Percentiles rank a stretch among this genome's conserved stretches.
These are phyloP conservation scores for Fusarium cyanostomum DNA, from an alignment of 2,329 filamentous ascomycete species.

Conservation along the genomic window DNA sequence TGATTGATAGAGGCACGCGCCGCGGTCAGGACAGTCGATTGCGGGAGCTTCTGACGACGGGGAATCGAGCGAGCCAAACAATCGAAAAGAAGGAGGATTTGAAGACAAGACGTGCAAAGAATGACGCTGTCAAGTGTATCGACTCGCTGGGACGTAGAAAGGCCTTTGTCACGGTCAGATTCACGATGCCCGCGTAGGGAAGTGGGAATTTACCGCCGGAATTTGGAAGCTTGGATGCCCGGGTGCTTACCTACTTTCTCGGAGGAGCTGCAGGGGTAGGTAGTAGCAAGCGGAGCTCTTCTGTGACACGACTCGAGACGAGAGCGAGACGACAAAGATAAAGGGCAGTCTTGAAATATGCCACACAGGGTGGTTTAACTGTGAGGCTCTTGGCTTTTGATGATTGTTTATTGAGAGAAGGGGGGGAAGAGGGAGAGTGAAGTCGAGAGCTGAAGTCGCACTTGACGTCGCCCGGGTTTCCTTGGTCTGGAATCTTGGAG, in stretches of 20 bases:
- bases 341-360: not conserved
- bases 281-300: conserved; percentile 26
- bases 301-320: conserved; percentile 41
- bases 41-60: conserved; percentile 12
- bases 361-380: not conserved
- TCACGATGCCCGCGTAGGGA: conserved; percentile 17
- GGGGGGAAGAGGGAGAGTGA: conserved; percentile 6
- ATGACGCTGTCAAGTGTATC: conserved; percentile 6
- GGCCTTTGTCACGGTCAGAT: conserved; percentile 18
- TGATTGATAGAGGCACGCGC: conserved; percentile 40
- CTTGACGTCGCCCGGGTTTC: conserved; percentile 31
- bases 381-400: conserved; percentile 26
- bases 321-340: conserved; percentile 30
- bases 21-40: conserved; percentile 23
- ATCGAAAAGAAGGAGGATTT: conserved; percentile 13
- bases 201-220: conserved; percentile 26
- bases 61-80: conserved; percentile 22
- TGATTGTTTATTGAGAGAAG: conserved; percentile 5
- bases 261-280: conserved; percentile 22
- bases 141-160: conserved; percentile 22
- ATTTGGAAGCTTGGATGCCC: conserved; percentile 18
- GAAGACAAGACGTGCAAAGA: conserved; percentile 9
- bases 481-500: conserved; percentile 32
- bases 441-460: conserved; percentile 9
- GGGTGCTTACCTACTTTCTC: conserved; percentile 18